Conservation (phyloP, 306 rosid species). For the Quercus aquifolioides region DNA sequence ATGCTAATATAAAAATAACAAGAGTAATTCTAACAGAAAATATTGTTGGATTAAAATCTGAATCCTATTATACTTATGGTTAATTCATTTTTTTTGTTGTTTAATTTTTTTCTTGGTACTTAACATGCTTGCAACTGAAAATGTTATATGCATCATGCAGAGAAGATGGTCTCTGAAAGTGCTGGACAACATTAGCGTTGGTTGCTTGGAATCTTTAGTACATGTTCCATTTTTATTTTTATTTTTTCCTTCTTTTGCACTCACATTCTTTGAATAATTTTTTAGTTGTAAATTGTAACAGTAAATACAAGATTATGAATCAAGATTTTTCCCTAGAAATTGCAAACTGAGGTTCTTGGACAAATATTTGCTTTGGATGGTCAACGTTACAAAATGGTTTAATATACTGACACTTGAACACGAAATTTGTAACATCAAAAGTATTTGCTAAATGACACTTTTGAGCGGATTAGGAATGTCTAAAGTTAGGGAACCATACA, state of each 20-base stretch:
- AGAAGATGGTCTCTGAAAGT: constrained; percentile 34
- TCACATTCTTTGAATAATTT: background rate
- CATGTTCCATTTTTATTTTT: background rate
- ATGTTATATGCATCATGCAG: constrained; percentile 31
- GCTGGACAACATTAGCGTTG: constrained; percentile 23
- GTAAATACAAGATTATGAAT: background rate
- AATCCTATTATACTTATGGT: constrained; percentile 5
- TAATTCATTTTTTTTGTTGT: background rate
- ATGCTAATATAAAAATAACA: too few species aligned
- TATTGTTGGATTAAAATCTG: background rate
- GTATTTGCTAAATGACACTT: too few species aligned
- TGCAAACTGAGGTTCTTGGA: background rate
- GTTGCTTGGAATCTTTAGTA: constrained; percentile 14
- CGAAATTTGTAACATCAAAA: too few species aligned
- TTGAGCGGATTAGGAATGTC: too few species aligned
- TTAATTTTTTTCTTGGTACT: background rate
- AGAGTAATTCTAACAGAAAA: background rate
- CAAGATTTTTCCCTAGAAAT: background rate
- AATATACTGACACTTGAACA: background rate
- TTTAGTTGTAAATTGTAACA: background rate
- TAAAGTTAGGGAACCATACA: too few species aligned
- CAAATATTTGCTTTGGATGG: background rate
- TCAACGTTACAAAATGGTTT: background rate
- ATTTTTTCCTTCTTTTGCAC: constrained; percentile 1
- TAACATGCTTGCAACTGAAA: constrained; percentile 6